Conservation (phyloP, 1,284 basidiomycete genomes). For the Cryptococcus sp. region DNA sequence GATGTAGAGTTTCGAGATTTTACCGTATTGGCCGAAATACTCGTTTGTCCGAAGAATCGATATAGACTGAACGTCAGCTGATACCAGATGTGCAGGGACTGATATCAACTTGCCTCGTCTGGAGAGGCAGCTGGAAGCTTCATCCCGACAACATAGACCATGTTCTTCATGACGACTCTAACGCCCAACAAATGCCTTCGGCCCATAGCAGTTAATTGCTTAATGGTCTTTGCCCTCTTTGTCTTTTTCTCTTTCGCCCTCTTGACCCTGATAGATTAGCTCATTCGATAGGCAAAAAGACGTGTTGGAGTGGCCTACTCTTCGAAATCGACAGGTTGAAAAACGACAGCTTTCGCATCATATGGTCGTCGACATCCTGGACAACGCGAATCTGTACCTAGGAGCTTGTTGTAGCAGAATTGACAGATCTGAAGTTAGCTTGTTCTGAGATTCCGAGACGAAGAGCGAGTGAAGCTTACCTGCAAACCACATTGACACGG, state of each 20-base stretch:
- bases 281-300: neutral
- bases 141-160: slow-evolving; percentile 94
- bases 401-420: slow-evolving; percentile 99
- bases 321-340: slow-evolving; percentile 91
- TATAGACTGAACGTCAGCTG: slow-evolving; percentile 61
- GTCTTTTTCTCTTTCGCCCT: slow-evolving; percentile 94
- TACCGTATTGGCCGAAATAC: slow-evolving; percentile 98
- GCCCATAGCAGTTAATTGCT: slow-evolving; percentile 84
- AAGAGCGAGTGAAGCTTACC: slow-evolving; percentile 52
- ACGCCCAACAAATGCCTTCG: slow-evolving; percentile 88
- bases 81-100: too few relatives aligned
- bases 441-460: neutral
- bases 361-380: slow-evolving; percentile 95
- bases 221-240: slow-evolving; percentile 89
- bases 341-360: slow-evolving; percentile 87
- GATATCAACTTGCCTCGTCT: slow-evolving; percentile 71
- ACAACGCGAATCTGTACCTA: slow-evolving; percentile 91
- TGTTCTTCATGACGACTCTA: slow-evolving; percentile 92
- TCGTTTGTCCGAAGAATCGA: slow-evolving; percentile 91
- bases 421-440: slow-evolving; percentile 74
- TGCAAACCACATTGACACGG: slow-evolving; percentile 99
- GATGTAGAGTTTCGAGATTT: slow-evolving; percentile 92
- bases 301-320: slow-evolving; percentile 62
- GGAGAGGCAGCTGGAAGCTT: slow-evolving; percentile 58
- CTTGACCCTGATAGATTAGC: slow-evolving; percentile 65